phyloP scores from a whole-genome alignment of 768 basidiomycete species.

The Plicaturopsis crispa region DNA sequence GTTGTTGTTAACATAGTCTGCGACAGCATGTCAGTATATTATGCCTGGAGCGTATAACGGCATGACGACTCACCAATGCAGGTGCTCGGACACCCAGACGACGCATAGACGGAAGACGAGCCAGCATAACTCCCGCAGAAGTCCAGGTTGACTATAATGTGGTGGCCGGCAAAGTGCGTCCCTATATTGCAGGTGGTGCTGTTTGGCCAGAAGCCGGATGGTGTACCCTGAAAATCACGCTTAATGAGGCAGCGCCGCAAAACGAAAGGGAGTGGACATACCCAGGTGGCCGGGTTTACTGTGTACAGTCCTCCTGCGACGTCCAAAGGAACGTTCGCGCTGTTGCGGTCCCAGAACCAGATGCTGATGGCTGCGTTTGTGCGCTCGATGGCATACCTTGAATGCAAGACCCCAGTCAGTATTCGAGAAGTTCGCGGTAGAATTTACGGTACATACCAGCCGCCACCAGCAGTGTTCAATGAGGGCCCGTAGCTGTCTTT shows the following conservation, averaged over 20 bases:
- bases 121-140: slow-evolving; percentile 30
- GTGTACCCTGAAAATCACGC: slow-evolving; percentile 17
- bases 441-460: slow-evolving; percentile 21
- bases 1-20: slow-evolving; percentile 12
- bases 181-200: slow-evolving; percentile 30
- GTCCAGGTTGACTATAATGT: slow-evolving; percentile 25
- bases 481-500: slow-evolving; percentile 15
- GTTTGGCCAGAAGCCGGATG: slow-evolving; percentile 27
- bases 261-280: slow-evolving; percentile 2
- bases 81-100: slow-evolving; percentile 22
- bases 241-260: neutral
- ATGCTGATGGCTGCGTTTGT: slow-evolving; percentile 25
- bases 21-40: neutral
- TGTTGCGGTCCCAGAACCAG: slow-evolving; percentile 33
- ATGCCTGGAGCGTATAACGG: neutral
- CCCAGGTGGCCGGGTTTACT: slow-evolving; percentile 19
- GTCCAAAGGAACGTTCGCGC: slow-evolving; percentile 24
- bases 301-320: slow-evolving; percentile 13
- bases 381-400: slow-evolving; percentile 31
- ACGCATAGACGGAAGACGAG: slow-evolving; percentile 15
- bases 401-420: neutral
- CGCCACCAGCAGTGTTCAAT: slow-evolving; percentile 29
- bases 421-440: neutral
- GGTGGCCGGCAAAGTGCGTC: slow-evolving; percentile 23
- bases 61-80: slow-evolving; percentile 16